Conservation (phyloP, 805 yeast species). For the Candida suzukii region DNA sequence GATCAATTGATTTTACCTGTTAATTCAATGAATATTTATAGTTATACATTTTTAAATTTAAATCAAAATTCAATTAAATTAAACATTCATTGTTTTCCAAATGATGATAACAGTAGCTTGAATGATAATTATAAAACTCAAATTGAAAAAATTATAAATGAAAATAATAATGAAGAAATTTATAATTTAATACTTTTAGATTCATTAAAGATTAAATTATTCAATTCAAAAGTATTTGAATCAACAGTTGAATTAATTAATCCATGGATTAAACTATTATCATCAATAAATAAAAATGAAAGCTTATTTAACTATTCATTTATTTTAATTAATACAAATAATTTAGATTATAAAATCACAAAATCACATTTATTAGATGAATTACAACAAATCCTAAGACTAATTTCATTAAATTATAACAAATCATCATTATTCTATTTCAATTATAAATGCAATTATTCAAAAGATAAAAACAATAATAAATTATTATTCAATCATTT, state of each 20-base stretch:
- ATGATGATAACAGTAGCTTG: too few relatives aligned
- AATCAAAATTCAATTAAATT: too few relatives aligned
- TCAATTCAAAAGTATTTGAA: neutral
- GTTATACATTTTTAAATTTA: neutral
- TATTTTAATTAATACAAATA: neutral
- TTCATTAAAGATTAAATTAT: neutral
- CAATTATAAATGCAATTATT: neutral
- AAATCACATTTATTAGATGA: neutral
- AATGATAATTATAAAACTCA: too few relatives aligned
- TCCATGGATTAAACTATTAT: neutral
- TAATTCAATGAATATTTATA: too few relatives aligned
- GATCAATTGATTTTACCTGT: neutral
- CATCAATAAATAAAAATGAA: too few relatives aligned
- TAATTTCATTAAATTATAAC: neutral
- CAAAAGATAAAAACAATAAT: conserved; percentile 3
- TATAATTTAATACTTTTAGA: neutral
- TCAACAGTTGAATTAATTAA: neutral
- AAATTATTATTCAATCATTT: neutral
- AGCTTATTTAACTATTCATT: neutral
- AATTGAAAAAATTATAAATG: too few relatives aligned
- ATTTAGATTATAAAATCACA: neutral
- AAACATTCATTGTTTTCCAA: neutral
- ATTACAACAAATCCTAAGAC: neutral
- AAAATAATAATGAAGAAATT: too few relatives aligned
- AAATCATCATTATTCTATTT: neutral